A percentile compares a stretch with the other conserved stretches of the same genome.
These are phyloP conservation scores for Santalum album DNA, from an alignment of 164 flowering plant genomes.

Conservation along the genomic window DNA sequence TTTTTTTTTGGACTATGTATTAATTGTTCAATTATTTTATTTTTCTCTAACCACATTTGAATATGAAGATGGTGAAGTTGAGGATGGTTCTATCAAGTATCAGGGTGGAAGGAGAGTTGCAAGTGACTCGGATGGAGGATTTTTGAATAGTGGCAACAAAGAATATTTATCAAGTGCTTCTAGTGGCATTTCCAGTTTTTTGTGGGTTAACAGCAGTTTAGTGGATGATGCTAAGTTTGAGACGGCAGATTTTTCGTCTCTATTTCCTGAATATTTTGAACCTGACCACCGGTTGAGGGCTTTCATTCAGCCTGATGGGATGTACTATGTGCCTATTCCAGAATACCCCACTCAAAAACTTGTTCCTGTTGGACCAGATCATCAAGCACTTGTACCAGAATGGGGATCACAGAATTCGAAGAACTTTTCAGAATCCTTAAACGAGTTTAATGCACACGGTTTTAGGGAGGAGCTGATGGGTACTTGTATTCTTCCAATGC, in stretches of 20 bases:
- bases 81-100: not conserved
- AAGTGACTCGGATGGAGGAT: not conserved
- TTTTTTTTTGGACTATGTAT: too few relatives aligned
- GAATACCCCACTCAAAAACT: conserved; percentile 20
- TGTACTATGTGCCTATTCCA: too few relatives aligned
- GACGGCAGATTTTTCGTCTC: conserved; percentile 9
- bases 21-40: too few relatives aligned
- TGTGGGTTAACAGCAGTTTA: conserved; percentile 13
- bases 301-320: conserved; percentile 11
- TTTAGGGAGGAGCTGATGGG: too few relatives aligned
- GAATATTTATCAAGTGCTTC: conserved; percentile 15
- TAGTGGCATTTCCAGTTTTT: conserved; percentile 14
- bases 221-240: conserved; percentile 18
- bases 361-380: conserved; percentile 38
- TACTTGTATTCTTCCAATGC: conserved; percentile 49
- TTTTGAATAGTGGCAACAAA: not conserved
- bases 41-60: not conserved
- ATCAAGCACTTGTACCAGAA: too few relatives aligned
- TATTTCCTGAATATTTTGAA: conserved; percentile 14
- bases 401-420: conserved; percentile 15
- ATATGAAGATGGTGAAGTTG: not conserved
- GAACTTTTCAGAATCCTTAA: conserved; percentile 5
- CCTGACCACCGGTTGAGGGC: conserved; percentile 11
- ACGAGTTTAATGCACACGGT: too few relatives aligned
- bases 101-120: not conserved